Conservation (phyloP, 768 basidiomycete genomes). For the Trametes villosa region DNA sequence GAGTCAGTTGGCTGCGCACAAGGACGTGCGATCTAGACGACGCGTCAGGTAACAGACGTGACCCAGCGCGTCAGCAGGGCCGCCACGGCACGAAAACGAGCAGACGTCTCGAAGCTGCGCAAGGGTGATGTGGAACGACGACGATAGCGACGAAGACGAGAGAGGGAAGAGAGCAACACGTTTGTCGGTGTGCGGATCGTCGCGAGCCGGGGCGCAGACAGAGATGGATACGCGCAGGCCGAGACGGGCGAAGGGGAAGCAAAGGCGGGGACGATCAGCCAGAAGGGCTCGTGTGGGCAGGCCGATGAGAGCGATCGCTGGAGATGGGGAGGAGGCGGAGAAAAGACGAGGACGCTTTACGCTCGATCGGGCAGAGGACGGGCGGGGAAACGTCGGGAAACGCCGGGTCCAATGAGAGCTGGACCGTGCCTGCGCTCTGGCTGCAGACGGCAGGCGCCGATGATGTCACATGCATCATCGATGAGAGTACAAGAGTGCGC, state of each 20-base stretch:
- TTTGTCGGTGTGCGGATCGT: slow-evolving; percentile 17
- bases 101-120: not conserved
- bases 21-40: slow-evolving; percentile 1
- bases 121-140: not conserved
- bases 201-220: not conserved
- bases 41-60: not conserved
- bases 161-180: not conserved
- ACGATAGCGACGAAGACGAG: not conserved
- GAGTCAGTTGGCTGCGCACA: not conserved
- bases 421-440: slow-evolving; percentile 8
- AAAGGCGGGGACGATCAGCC: slow-evolving; percentile 20
- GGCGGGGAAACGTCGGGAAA: slow-evolving; percentile 23
- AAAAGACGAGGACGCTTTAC: slow-evolving; percentile 1
- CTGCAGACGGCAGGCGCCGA: slow-evolving; percentile 3
- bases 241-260: not conserved
- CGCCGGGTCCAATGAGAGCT: slow-evolving; percentile 12
- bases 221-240: slow-evolving; percentile 10
- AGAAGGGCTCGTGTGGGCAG: not conserved
- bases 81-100: not conserved
- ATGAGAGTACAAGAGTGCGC: slow-evolving; percentile 24
- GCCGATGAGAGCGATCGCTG: slow-evolving; percentile 5
- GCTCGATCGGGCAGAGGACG: not conserved
- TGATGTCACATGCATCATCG: slow-evolving; percentile 30
- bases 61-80: not conserved
- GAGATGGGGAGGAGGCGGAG: not conserved